Base-by-base conservation (phyloP, 768 basidiomycete species). In the Mycena crocata region DNA sequence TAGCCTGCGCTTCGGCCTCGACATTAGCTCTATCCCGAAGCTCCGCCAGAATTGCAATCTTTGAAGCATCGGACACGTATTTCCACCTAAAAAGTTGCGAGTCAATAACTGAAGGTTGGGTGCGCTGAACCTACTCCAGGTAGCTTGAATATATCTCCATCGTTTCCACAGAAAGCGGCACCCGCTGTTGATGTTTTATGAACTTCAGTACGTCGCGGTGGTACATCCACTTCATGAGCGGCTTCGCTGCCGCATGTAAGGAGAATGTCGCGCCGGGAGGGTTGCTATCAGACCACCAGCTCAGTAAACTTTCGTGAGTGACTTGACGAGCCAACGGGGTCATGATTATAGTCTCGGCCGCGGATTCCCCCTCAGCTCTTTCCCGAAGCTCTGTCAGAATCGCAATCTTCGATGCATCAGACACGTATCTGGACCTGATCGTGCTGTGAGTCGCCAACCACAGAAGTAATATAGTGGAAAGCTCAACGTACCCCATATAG, bases 201-300 rank as follows among this genome's bases (percentile, higher is more conserved):
- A 58, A 48, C n/a, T 15, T 26, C n/a, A 48, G 24, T 8, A 45
- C 45, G 30, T 58, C 31, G 13, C 35, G 57, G 44, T 37, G 57
- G 21, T 58, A 46, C 57, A 58, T 46, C 23, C 23, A 15, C 32
- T 28, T 34, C 45, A 58, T 37, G 45, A 58, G 37, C 19, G 57
- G 57, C 34, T 58, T 58, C 57, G 45, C 44, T 24, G 24, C 19
- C 24, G 57, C 46, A 48, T 58, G 57, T 30, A 58, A 4, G 24
- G 44, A 48, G 5, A 58, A 48, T 31, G 44, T 34, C 28, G 57
- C 13, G 37, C 55, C 55, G 5, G 35, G 9, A 23, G 44, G 17
- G 23, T 45, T 45, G 17, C 44, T 45, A 24, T 45, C 44, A 6
- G 44, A 45, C 26, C 46, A 30, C 46, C 46, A 48, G 46, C 46